Conservation (phyloP, 2,329 filamentous ascomycete species). For the Penicillium vulpinum region DNA sequence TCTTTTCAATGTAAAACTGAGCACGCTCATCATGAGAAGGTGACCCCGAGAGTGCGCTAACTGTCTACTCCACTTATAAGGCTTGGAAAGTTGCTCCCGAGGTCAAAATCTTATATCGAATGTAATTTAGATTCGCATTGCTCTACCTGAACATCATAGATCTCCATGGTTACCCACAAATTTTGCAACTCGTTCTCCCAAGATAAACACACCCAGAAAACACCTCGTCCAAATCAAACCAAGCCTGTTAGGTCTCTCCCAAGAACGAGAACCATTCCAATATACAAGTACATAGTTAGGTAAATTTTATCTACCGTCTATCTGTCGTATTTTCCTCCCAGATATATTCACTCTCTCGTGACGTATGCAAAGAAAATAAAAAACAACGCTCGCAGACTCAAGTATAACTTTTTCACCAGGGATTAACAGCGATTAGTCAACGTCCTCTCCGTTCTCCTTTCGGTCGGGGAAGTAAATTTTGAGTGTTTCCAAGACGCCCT, state of each 20-base stretch:
- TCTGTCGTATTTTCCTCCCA: constrained; percentile 12
- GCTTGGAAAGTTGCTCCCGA: neutral
- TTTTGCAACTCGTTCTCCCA: neutral
- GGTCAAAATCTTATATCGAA: neutral
- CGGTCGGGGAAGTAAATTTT: constrained; percentile 28
- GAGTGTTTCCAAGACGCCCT: constrained; percentile 53
- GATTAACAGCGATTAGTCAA: constrained; percentile 32
- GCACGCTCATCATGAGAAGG: neutral
- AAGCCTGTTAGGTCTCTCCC: neutral
- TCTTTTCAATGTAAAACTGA: neutral
- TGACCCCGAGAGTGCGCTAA: neutral
- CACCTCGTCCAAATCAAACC: neutral
- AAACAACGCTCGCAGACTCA: constrained; percentile 21
- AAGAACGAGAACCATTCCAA: neutral
- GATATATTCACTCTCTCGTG: constrained; percentile 4
- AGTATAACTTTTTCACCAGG: constrained; percentile 7
- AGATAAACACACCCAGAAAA: neutral
- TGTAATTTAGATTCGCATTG: neutral
- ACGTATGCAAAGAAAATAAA: constrained; percentile 13
- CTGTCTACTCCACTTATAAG: neutral
- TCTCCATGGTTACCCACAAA: neutral
- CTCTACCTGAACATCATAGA: neutral
- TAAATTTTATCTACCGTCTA: constrained; percentile 17
- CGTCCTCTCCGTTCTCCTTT: constrained; percentile 37
- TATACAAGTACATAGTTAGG: constrained; percentile 1